These are phyloP conservation scores for Blastocystis sp. DNA, from an alignment of 352 stramenopile genomes.

Conservation along the genomic window DNA sequence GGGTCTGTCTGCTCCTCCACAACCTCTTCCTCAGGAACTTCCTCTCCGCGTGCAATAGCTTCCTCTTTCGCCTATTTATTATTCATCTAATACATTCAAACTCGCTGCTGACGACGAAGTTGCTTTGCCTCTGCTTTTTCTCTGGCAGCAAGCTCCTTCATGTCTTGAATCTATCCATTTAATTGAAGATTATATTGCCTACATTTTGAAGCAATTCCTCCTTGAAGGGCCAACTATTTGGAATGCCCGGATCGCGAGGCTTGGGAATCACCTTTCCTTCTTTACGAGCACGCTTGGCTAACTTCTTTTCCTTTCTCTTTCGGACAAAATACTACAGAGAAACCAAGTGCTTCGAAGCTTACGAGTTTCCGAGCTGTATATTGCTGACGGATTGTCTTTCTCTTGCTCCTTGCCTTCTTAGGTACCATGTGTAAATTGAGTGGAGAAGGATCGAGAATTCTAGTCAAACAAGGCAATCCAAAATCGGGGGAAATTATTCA, in stretches of 20 bases:
- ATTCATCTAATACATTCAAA: background rate
- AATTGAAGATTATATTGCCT: background rate
- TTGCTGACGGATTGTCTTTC: slow-evolving; percentile 62
- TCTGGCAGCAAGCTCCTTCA: background rate
- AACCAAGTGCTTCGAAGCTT: background rate
- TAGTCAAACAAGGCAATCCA: background rate
- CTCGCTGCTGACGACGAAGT: background rate
- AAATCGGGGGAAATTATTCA: background rate
- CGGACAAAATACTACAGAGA: slow-evolving; percentile 24
- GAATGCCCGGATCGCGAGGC: slow-evolving; percentile 60
- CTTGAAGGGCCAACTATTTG: slow-evolving; percentile 67
- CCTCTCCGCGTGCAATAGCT: slow-evolving; percentile 22
- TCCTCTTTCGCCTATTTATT: slow-evolving; percentile 32
- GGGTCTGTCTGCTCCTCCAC: background rate
- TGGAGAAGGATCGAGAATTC: slow-evolving; percentile 38
- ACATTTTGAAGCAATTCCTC: slow-evolving; percentile 65
- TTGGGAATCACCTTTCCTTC: slow-evolving; percentile 51
- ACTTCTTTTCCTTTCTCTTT: slow-evolving; percentile 54
- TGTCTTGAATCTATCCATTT: background rate
- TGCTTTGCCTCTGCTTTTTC: background rate
- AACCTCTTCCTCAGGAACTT: background rate
- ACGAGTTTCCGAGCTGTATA: slow-evolving; percentile 57
- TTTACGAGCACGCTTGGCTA: background rate
- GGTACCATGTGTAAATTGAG: slow-evolving; percentile 53
- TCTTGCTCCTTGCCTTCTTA: slow-evolving; percentile 61